A percentile compares a stretch with the other conserved stretches of the same genome.
Evolutionary conservation across 805 yeast genomes (phyloP).

Genomic region (Soucietia sequanensis): DNA sequence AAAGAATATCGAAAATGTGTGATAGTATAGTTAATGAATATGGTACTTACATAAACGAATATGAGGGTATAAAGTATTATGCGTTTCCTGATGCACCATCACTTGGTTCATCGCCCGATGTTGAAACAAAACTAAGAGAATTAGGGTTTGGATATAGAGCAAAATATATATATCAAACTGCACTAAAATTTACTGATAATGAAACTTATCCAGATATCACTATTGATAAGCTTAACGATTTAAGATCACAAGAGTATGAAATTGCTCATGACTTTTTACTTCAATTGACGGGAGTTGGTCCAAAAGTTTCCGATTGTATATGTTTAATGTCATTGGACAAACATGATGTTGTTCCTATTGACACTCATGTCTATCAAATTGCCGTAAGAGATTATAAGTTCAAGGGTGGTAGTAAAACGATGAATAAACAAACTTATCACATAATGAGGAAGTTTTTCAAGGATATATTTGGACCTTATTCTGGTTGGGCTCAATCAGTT

Average conservation of each 20-base stretch:
- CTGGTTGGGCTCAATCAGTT: conserved; percentile 99
- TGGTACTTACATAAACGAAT: conserved; percentile 57
- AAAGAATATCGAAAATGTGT: conserved; percentile 91
- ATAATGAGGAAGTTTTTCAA: conserved; percentile 60
- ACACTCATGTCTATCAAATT: conserved; percentile 90
- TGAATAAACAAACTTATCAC: conserved; percentile 53
- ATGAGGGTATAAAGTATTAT: conserved; percentile 57
- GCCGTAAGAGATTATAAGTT: conserved; percentile 79
- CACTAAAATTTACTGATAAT: conserved; percentile 48
- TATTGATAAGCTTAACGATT: conserved; percentile 33
- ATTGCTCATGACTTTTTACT: conserved; percentile 59
- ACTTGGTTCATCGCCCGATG: conserved; percentile 35
- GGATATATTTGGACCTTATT: conserved; percentile 80
- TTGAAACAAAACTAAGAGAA: conserved; percentile 42
- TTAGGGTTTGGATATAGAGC: conserved; percentile 90
- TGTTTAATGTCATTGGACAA: conserved; percentile 87
- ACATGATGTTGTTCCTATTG: conserved; percentile 89
- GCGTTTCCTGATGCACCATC: conserved; percentile 71
- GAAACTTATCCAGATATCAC: conserved; percentile 34
- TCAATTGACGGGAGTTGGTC: conserved; percentile 86
- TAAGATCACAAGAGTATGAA: conserved; percentile 48
- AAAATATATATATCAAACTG: conserved; percentile 78
- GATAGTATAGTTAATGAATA: conserved; percentile 68
- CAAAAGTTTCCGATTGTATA: conserved; percentile 97
- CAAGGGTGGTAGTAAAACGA: conserved; percentile 42